Base-by-base conservation (phyloP, 208 protist species). In the Trypanosoma avium region DNA sequence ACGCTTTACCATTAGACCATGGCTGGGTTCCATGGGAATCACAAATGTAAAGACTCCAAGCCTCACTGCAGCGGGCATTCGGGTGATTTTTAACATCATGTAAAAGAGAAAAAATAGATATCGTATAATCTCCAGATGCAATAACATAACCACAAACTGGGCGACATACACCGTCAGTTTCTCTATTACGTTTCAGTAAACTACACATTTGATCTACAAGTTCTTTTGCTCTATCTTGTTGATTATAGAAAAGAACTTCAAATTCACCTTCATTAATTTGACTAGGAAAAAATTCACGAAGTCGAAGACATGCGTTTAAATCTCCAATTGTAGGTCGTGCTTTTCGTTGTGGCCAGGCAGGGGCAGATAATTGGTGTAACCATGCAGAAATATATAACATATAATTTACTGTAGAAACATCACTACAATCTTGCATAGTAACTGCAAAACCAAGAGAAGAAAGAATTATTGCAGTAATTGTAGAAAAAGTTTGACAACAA, bases 401-500 rank as follows among this genome's bases (percentile, higher is more conserved):
- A 57, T 93, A 95, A 69, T 95, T 92, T 4, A 95, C 79, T 13
- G 84, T 89, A 19, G 84, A 93, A 12, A 79, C 63, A 45, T 59
- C 71, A 46, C 69, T 84, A 55, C 79, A 91, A 38, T 84, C 78
- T 55, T 75, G 67, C 54, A 90, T 67, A 46, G 75, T 78, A 21
- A 81, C 81, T 22, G 81, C 86, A 49, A 84, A 87, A 19, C 84
- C 81, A 4, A 95, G 53, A 6, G 86, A 92, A 19, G 84, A 93
- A 17, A 95, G 75, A 32, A 92, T 48, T 15, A 93, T 68, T 1
- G 86, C 86, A 0, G 82, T 81, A 38, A 93, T 45, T 3, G 86
- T 90, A 7, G 90, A 81, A 63, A 95, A 95, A 3, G 90, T 93
- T 58, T 95, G 90, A 46, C 90, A 95, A 70, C 90, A 93, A 57